A percentile compares a stretch with the other conserved stretches of the same genome.
These are phyloP conservation scores for Tolypocladium album DNA, from an alignment of 2,329 filamentous ascomycete genomes.

Conservation along the genomic window DNA sequence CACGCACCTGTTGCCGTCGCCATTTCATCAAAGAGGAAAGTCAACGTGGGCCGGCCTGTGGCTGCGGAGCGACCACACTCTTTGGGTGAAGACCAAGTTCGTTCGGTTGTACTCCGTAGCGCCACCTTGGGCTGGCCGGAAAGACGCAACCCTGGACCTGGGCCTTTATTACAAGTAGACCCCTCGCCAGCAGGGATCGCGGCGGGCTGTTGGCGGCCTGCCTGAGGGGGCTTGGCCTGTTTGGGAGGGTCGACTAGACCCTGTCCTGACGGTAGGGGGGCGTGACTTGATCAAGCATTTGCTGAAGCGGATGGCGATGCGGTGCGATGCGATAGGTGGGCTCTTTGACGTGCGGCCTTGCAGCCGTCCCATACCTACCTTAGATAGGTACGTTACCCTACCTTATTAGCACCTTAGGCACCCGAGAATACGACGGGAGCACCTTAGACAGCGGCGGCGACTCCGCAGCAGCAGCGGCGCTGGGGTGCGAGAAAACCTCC, in stretches of 20 bases:
- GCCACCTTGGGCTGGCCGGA: not conserved
- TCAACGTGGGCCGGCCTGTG: not conserved
- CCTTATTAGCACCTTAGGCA: too few relatives aligned
- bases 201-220: not conserved
- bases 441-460: not conserved
- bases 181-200: not conserved
- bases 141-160: not conserved
- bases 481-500: not conserved
- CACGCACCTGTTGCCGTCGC: not conserved
- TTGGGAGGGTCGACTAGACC: not conserved
- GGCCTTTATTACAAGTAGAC: not conserved
- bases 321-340: not conserved
- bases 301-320: not conserved
- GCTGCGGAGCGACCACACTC: not conserved
- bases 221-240: not conserved
- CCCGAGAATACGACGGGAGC: too few relatives aligned
- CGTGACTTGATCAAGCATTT: not conserved
- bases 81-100: not conserved
- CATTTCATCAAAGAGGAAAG: not conserved
- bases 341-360: not conserved
- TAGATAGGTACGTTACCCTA: too few relatives aligned
- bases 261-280: not conserved
- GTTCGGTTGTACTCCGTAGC: not conserved
- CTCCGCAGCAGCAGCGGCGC: not conserved
- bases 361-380: not conserved